These are phyloP conservation scores for Capillidium rhysosporum DNA, from an alignment of 371 early-diverging fungal species.

Conservation along the genomic window DNA sequence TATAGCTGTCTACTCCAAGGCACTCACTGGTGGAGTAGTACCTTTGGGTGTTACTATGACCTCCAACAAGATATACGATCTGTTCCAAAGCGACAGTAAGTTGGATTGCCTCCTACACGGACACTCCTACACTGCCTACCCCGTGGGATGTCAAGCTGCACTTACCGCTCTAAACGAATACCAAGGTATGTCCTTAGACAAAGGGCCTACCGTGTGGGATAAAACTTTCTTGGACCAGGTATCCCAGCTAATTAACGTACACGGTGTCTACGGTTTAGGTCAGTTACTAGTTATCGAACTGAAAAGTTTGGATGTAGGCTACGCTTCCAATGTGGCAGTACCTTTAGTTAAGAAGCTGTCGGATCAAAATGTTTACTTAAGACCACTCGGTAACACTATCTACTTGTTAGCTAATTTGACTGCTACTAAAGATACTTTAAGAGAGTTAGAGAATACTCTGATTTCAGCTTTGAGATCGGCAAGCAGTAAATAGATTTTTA, in stretches of 20 bases:
- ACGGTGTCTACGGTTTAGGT: constrained; percentile 52
- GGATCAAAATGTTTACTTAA: constrained; percentile 28
- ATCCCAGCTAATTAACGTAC: constrained; percentile 29
- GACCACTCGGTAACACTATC: constrained; percentile 58
- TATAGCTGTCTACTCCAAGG: constrained; percentile 56
- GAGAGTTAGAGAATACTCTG: too few relatives aligned
- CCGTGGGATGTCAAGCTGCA: constrained; percentile 60
- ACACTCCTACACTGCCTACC: constrained; percentile 72
- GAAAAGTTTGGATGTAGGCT: constrained; percentile 27
- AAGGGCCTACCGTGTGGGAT: constrained; percentile 17
- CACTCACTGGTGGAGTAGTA: constrained; percentile 55
- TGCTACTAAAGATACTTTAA: too few relatives aligned
- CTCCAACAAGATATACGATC: constrained; percentile 35
- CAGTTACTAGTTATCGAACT: constrained; percentile 51
- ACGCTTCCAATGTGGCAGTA: constrained; percentile 30
- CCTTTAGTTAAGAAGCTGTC: constrained; percentile 41
- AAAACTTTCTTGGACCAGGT: constrained; percentile 17
- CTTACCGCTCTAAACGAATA: constrained; percentile 29
- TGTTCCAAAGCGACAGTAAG: constrained; percentile 40
- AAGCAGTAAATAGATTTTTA: too few relatives aligned
- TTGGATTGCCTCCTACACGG: constrained; percentile 58
- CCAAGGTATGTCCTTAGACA: constrained; percentile 19
- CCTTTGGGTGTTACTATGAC: constrained; percentile 54
- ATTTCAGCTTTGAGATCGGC: too few relatives aligned
- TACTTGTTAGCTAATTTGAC: constrained; percentile 33